Conservation (phyloP, 768 basidiomycete species). For the Amanita inopinata region DNA sequence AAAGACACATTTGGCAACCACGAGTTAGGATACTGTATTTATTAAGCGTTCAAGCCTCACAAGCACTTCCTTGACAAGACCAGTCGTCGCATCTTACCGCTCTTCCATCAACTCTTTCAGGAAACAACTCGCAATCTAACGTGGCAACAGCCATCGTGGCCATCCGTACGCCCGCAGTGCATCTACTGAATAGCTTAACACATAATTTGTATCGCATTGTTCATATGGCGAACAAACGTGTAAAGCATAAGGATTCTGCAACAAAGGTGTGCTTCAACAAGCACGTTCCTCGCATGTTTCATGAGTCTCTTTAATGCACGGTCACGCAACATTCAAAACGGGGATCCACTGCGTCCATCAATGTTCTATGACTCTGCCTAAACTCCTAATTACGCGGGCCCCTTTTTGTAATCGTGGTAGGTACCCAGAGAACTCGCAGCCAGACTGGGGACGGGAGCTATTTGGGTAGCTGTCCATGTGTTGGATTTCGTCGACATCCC, state of each 20-base stretch:
- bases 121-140: too few species aligned
- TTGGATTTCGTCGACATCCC: too few species aligned
- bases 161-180: too few species aligned
- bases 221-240: too few species aligned
- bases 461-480: too few species aligned
- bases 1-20: conserved; percentile 2
- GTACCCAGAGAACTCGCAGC: conserved; percentile 1
- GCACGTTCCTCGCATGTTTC: conserved; percentile 3
- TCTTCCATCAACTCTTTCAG: too few species aligned
- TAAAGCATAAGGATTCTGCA: neutral
- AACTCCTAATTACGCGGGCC: conserved; percentile 2
- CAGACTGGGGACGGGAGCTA: neutral
- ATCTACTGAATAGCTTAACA: too few species aligned
- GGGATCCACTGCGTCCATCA: neutral
- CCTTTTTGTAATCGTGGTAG: neutral
- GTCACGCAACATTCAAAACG: neutral
- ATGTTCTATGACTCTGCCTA: neutral
- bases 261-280: neutral
- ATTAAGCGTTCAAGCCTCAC: too few species aligned
- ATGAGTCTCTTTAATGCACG: neutral
- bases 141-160: too few species aligned
- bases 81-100: too few species aligned
- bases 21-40: neutral
- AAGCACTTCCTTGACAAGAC: too few species aligned
- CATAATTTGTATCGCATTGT: too few species aligned